These are phyloP conservation scores for Oryza meyeriana DNA, from an alignment of 176 grass and related monocot species.

Conservation along the genomic window DNA sequence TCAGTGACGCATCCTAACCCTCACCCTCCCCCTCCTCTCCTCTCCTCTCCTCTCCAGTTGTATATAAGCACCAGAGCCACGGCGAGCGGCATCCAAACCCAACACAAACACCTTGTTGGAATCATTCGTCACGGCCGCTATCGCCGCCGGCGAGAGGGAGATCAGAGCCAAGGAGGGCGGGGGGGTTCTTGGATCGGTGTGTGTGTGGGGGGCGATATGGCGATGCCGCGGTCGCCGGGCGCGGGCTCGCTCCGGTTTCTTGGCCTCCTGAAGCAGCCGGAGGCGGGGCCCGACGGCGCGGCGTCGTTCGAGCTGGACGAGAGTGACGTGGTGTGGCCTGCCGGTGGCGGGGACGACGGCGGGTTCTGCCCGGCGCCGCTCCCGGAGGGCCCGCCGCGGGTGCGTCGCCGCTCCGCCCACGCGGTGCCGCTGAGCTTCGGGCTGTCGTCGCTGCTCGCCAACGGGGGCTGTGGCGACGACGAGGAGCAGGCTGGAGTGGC, in stretches of 20 bases:
- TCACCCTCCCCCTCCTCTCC: neutral
- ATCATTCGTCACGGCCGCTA: neutral
- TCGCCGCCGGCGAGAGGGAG: neutral
- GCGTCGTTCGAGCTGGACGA: constrained; percentile 53
- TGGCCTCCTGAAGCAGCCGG: constrained; percentile 50
- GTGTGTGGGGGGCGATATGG: constrained; percentile 16
- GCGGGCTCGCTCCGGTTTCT: constrained; percentile 43
- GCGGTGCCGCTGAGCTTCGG: constrained; percentile 52
- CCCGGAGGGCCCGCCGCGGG: neutral
- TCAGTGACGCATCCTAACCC: neutral
- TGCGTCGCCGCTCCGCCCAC: constrained; percentile 9
- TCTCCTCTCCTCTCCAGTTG: neutral
- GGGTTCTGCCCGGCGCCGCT: neutral
- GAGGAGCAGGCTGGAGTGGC: neutral
- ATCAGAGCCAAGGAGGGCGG: neutral
- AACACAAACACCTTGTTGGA: constrained; percentile 12
- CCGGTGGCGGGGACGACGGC: neutral
- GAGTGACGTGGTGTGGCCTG: constrained; percentile 53
- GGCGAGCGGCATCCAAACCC: constrained; percentile 16
- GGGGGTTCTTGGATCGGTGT: neutral
- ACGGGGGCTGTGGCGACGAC: neutral
- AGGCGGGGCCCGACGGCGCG: neutral
- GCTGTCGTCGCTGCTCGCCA: constrained; percentile 47
- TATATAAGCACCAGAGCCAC: constrained; percentile 20
- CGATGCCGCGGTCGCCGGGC: constrained; percentile 31